Evolutionary conservation across 2,329 filamentous ascomycete genomes (phyloP), one percentile per base, ranked within the genome.

Genomic region (Fusarium sp.): DNA sequence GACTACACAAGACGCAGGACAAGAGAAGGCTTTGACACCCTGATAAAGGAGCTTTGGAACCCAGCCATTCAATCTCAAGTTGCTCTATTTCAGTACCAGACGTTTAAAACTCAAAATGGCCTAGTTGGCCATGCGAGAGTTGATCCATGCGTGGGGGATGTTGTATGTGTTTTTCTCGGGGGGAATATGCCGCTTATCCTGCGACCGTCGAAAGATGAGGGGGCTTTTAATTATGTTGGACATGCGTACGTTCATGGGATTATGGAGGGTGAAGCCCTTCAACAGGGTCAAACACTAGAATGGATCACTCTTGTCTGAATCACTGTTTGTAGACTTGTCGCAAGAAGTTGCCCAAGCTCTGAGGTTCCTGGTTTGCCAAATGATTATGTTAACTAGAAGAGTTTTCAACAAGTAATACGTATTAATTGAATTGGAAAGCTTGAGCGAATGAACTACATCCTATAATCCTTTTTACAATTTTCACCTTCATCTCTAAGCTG

Each of bases 261-360:
- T 3, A 51, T 51, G 29, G 31, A 63, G 14, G n/a, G 45, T 2
- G 35, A 50, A 14, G n/a, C 35, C 15, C 20, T 63, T 45, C 29
- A 56, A 35, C 42, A 58, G 23, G 50, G 21, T n/a, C 4, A 15
- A 10, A 56, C 42, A 4, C n/a, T 35, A 11, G 15, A 48, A 4
- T 48, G 41, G 36, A 43, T 62, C n/a, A 35, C 13, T 1, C n/a
- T 43, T 11, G 79, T 4, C 75, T 80, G 14, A 48, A n/a, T n/a
- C n/a, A n/a, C n/a, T n/a, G n/a, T n/a, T n/a, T n/a, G n/a, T n/a
- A n/a, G n/a, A n/a, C n/a, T n/a, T n/a, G n/a, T n/a, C n/a, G n/a
- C n/a, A n/a, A n/a, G n/a, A n/a, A n/a, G n/a, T n/a, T n/a, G n/a
- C n/a, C 8, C 7, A 46, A 6, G 4, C 18, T 29, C 14, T 27